These are phyloP conservation scores for Acarospora socialis DNA, from an alignment of 2,329 filamentous ascomycete genomes.

Conservation along the genomic window DNA sequence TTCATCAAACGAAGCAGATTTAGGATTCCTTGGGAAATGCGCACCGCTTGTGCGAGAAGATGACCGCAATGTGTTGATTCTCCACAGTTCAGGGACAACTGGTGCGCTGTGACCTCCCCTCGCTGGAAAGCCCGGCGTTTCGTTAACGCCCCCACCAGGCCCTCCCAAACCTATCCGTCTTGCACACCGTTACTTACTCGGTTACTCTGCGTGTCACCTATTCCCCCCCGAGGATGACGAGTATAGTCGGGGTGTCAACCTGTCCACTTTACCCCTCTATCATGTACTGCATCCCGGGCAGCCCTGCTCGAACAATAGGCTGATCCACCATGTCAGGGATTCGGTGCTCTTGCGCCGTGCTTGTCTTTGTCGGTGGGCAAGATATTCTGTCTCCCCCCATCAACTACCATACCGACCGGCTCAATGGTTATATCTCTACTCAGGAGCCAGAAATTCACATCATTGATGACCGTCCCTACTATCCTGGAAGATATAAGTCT, in stretches of 20 bases:
- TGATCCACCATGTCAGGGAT: constrained; percentile 13
- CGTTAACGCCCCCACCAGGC: too few relatives aligned
- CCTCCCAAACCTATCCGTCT: constrained; percentile 24
- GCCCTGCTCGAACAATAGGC: too few relatives aligned
- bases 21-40: neutral
- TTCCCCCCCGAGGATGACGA: constrained; percentile 15
- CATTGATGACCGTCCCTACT: constrained; percentile 24
- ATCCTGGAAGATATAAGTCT: constrained; percentile 23
- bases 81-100: constrained; percentile 26
- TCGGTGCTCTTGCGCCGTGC: constrained; percentile 21
- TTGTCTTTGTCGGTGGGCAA: constrained; percentile 18
- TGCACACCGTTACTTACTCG: constrained; percentile 19
- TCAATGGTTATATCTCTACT: constrained; percentile 17
- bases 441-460: constrained; percentile 13
- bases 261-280: constrained; percentile 24
- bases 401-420: constrained; percentile 16
- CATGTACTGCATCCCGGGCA: too few relatives aligned
- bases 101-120: too few relatives aligned
- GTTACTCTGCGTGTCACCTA: constrained; percentile 19
- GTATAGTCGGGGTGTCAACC: constrained; percentile 13
- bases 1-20: neutral
- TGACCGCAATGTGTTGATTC: constrained; percentile 18
- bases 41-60: constrained; percentile 7
- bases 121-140: too few relatives aligned
- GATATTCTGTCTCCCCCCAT: constrained; percentile 18